A percentile compares a stretch with the other conserved stretches of the same genome.
phyloP scores from a whole-genome alignment of 441 rosid species.

The Iberis amara region DNA sequence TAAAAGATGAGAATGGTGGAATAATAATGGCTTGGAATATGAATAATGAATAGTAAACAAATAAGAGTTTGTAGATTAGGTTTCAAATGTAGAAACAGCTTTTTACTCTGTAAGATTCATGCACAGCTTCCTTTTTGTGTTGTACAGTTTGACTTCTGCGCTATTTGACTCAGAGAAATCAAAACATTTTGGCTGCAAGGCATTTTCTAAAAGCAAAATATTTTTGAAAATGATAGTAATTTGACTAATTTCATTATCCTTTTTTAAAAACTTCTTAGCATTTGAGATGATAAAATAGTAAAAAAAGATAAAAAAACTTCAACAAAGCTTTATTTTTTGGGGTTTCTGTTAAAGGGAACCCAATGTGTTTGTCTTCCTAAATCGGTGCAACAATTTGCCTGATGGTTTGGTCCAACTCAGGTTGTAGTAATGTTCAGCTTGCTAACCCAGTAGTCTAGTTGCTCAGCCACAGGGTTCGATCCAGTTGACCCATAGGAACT shows the following conservation, averaged over 20 bases:
- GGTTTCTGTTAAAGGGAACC: too few species aligned
- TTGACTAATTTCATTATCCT: too few species aligned
- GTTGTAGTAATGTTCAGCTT: conserved; percentile 41
- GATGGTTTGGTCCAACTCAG: conserved; percentile 12
- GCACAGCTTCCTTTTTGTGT: conserved; percentile 19
- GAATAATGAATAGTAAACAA: conserved; percentile 8
- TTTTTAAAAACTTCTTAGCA: too few species aligned
- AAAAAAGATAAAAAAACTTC: too few species aligned
- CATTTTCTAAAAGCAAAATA: too few species aligned
- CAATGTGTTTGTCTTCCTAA: too few species aligned
- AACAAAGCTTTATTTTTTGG: too few species aligned
- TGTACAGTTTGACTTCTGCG: conserved; percentile 27
- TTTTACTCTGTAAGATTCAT: conserved; percentile 9
- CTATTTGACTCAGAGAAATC: too few species aligned
- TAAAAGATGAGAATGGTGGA: conserved; percentile 15
- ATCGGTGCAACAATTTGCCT: neutral
- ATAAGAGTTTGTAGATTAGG: conserved; percentile 1
- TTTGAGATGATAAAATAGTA: too few species aligned
- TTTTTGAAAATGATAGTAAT: too few species aligned
- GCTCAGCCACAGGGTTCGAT: conserved; percentile 53
- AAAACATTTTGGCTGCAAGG: too few species aligned
- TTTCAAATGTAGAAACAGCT: conserved; percentile 10
- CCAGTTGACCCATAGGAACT: conserved; percentile 87
- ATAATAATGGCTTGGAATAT: conserved; percentile 16
- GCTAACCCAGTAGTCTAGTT: conserved; percentile 62